These are phyloP conservation scores for Rubia tinctorum DNA, from an alignment of 305 asterid genomes.

Conservation along the genomic window DNA sequence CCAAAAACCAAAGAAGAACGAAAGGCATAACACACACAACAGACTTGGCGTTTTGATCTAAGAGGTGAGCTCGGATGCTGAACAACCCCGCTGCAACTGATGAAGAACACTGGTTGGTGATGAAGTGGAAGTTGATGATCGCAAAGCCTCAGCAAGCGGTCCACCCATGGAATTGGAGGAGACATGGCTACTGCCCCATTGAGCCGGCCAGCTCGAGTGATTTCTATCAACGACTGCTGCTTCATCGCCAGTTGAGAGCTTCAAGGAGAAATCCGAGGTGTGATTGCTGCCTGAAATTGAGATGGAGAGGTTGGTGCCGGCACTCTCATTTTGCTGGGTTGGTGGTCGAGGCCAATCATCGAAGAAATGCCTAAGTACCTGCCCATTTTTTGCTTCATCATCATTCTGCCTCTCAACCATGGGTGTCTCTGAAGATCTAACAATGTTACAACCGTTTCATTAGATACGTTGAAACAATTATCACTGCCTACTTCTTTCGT, in stretches of 20 bases:
- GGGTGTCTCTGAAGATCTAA: constrained; percentile 45
- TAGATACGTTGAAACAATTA: not conserved
- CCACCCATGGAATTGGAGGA: constrained; percentile 61
- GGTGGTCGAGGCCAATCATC: constrained; percentile 82
- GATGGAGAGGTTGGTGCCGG: constrained; percentile 58
- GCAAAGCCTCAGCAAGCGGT: constrained; percentile 83
- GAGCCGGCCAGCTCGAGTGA: constrained; percentile 35
- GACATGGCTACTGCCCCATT: constrained; percentile 45
- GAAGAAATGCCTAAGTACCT: constrained; percentile 59
- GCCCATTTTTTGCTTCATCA: constrained; percentile 25
- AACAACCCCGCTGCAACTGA: constrained; percentile 33
- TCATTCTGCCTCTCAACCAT: constrained; percentile 35
- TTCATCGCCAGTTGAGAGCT: constrained; percentile 60
- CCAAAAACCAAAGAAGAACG: too few species aligned
- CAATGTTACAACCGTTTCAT: constrained; percentile 11
- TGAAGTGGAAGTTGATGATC: constrained; percentile 53
- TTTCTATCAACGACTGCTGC: constrained; percentile 29
- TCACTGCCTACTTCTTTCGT: not conserved
- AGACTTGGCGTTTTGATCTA: constrained; percentile 6
- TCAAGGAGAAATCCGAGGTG: constrained; percentile 67
- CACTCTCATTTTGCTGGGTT: constrained; percentile 38
- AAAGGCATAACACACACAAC: not conserved
- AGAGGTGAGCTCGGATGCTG: constrained; percentile 40
- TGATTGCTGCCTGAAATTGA: constrained; percentile 57
- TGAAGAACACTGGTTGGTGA: constrained; percentile 81